phyloP scores from a whole-genome alignment of 148 eudicot genomes.

The Pharnaceum exiguum region DNA sequence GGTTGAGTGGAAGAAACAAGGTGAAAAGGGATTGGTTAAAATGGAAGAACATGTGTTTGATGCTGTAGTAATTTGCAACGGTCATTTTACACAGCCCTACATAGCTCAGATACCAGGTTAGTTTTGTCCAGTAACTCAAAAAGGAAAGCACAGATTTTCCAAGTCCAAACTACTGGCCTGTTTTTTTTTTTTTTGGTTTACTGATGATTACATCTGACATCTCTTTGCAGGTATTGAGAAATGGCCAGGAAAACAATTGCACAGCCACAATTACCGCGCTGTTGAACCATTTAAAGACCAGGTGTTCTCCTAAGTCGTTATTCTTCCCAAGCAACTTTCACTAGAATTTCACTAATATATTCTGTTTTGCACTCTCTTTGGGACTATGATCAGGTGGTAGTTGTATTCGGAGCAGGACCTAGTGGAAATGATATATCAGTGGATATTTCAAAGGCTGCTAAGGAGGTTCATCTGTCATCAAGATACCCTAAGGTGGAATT shows the following conservation, averaged over 20 bases:
- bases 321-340: not conserved
- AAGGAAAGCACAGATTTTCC: not conserved
- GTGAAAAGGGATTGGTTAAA: conserved; percentile 1
- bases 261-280: conserved; percentile 68
- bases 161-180: too few species aligned
- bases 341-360: too few species aligned
- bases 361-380: too few species aligned
- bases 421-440: conserved; percentile 48
- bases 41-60: conserved; percentile 38
- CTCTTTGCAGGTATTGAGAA: conserved; percentile 40
- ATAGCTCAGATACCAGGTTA: conserved; percentile 44
- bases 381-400: conserved; percentile 40
- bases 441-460: conserved; percentile 47
- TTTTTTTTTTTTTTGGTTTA: too few species aligned
- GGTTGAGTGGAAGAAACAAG: conserved; percentile 36
- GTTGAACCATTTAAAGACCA: conserved; percentile 49
- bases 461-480: conserved; percentile 70
- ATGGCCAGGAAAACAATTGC: conserved; percentile 64
- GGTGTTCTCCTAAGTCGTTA: conserved; percentile 21
- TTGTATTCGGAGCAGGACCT: conserved; percentile 51
- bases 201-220: too few species aligned
- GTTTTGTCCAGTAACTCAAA: not conserved
- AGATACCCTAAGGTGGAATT: conserved; percentile 32
- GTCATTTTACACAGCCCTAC: conserved; percentile 39
- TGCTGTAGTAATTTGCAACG: conserved; percentile 61